Base-by-base conservation (phyloP, 352 stramenopile genomes). In the Phytopythium montanum region DNA sequence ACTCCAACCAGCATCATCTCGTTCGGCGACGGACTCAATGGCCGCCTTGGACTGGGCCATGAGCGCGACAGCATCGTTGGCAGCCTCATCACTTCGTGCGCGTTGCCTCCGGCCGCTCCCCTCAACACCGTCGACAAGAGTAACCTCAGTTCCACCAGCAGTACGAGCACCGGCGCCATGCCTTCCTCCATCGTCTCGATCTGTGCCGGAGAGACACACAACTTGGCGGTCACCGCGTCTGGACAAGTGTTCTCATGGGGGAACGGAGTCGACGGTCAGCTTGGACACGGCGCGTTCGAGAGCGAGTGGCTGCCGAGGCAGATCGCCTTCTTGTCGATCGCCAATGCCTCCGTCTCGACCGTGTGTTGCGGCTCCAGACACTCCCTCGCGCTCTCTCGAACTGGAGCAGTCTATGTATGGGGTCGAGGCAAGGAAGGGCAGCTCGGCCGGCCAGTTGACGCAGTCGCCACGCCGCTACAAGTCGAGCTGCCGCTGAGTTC, bases 201-300 rank as follows among this genome's bases (percentile, higher is more conserved):
- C 18, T 68, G 68, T 18, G 76, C 80, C 33, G 82, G 79, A 10
- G 60, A 38, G 19, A 66, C 69, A 14, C 82, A 90, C 58, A 92
- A 74, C 36, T 54, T 78, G 1, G 82, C 82, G 0, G 41, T 88
- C 0, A 75, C 79, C 25, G 57, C 66, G 3, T 65, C 72, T 0
- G 82, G 81, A 7, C 72, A 88, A 39, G 59, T 90, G 1, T 89
- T 86, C 42, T 87, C 80, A 34, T 92, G 82, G 82, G 79, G 82
- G 5, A 80, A 75, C 26, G 77, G 78, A 0, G 64, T 74, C 0
- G 70, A 88, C 29, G 79, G 82, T 10, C 82, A 89, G 46, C 63
- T 92, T 2, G 82, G 82, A 0, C 79, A 92, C 25, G 66, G 65
- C 14, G 41, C 23, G 3, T 54, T 42, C 26, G 67, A 75, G 14